phyloP scores from a whole-genome alignment of 805 yeast species.

The Yarrowia sp. region DNA sequence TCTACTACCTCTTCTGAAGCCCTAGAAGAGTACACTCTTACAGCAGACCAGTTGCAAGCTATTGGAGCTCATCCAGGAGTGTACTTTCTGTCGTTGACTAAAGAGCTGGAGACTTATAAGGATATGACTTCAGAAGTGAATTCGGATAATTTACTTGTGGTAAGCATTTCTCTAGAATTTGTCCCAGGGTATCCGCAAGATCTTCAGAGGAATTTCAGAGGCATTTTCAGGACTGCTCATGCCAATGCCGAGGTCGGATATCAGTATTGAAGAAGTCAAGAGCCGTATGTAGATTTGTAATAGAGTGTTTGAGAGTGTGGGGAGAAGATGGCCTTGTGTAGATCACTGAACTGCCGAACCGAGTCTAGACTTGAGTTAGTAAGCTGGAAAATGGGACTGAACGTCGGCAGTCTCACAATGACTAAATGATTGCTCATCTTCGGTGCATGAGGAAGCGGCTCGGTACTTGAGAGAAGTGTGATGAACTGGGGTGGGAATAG shows the following conservation, averaged over 20 bases:
- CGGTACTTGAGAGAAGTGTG: no score
- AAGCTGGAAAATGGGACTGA: no score
- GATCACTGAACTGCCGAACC: no score
- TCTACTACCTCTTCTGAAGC: neutral
- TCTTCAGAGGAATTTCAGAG: slow-evolving; percentile 2
- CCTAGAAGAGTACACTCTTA: slow-evolving; percentile 23
- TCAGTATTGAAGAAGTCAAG: no score
- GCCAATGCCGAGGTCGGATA: neutral
- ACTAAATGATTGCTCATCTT: no score
- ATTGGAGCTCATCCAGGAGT: slow-evolving; percentile 6
- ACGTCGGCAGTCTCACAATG: no score
- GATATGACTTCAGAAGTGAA: neutral
- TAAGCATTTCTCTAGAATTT: slow-evolving; percentile 16
- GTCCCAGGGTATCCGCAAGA: slow-evolving; percentile 9
- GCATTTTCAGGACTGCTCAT: neutral
- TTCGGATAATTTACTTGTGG: neutral
- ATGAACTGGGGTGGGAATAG: no score
- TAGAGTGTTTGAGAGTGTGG: no score
- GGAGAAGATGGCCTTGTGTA: no score
- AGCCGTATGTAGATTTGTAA: no score
- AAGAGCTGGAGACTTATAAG: slow-evolving; percentile 10
- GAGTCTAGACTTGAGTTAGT: no score
- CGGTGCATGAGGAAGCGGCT: no score
- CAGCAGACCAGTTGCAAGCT: neutral
- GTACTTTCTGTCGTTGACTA: slow-evolving; percentile 3